Base-by-base conservation (phyloP, 2,329 filamentous ascomycete species). In the Sporothrix luriei region DNA sequence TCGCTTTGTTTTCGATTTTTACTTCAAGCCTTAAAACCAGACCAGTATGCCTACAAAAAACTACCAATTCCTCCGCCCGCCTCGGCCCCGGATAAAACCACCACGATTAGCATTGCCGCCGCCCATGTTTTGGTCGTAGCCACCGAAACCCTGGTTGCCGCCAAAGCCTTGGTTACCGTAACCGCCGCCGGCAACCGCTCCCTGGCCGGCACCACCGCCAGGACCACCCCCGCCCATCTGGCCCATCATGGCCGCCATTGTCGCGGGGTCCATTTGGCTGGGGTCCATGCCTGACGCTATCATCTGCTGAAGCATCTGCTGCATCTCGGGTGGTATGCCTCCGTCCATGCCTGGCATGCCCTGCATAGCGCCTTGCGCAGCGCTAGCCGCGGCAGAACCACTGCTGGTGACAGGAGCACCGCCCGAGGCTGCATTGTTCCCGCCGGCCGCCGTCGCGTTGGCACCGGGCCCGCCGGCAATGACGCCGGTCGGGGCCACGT, bases 231-330 rank as follows among this genome's bases (percentile, higher is more conserved):
- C 81, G 74, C 87, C 85, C 83, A 87, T 87, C 43, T 83, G 83
- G 0, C 82, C 80, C 74, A 88, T 89, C 85, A 90, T 88, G 75
- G 84, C 82, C 16, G 82, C 82, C 80, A 88, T 85, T 70, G 85
- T 78, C 43, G 80, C 81, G 49, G 86, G 84, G 72, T 90, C 88
- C 86, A 90, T 89, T 78, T 90, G 87, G 71, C 82, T 87, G 52
- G 87, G 87, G 73, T 90, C 88, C 81, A 90, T 87, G 26, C 87
- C 88, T 0, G 82, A 82, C 0, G 84, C 82, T 84, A 90, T 89
- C 87, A 90, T 89, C 77, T 90, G 87, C 77, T 90, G 87, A 86
- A 90, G 88, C 85, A 90, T 88, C 59, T 82, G 82, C 76, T 90
- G 87, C 85, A 90, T 89, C 76, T 90, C 88, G 0, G 87, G 84